Conservation (phyloP, 2,329 filamentous ascomycete genomes). For the Akanthomyces muscarius region DNA sequence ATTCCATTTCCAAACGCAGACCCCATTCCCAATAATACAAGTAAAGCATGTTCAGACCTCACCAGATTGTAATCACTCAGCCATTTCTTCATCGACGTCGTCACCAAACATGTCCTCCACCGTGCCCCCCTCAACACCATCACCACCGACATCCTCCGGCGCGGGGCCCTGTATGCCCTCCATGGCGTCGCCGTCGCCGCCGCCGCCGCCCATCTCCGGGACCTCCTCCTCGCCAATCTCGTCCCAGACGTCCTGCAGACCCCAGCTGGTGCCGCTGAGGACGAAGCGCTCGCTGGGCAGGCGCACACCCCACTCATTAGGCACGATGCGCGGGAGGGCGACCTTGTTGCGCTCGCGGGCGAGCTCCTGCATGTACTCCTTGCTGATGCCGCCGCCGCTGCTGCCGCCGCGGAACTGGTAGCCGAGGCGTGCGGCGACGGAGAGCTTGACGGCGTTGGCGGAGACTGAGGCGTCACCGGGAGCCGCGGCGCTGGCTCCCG, state of each 20-base stretch:
- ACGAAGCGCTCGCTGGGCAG: constrained; percentile 66
- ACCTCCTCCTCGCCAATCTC: constrained; percentile 42
- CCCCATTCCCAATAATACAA: neutral
- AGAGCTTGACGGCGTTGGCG: constrained; percentile 66
- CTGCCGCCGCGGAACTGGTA: constrained; percentile 63
- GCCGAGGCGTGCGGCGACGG: constrained; percentile 63
- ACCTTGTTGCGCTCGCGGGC: constrained; percentile 67
- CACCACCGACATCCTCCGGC: constrained; percentile 41
- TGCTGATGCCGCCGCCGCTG: constrained; percentile 54
- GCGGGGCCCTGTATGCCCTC: constrained; percentile 42
- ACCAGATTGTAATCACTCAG: constrained; percentile 30
- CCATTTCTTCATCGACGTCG: constrained; percentile 55
- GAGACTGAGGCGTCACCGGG: constrained; percentile 55
- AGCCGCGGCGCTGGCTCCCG: constrained; percentile 46
- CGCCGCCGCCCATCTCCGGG: constrained; percentile 30
- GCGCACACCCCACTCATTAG: constrained; percentile 64
- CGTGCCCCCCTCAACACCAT: constrained; percentile 46
- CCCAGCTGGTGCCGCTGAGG: constrained; percentile 62
- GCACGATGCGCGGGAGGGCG: constrained; percentile 57
- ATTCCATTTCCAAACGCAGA: neutral
- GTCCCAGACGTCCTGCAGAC: constrained; percentile 56
- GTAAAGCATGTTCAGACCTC: neutral
- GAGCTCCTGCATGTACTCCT: constrained; percentile 75
- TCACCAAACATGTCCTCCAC: constrained; percentile 54
- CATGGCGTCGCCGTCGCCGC: constrained; percentile 40